Base-by-base conservation (phyloP, 2,329 filamentous ascomycete genomes). In the Exophiala viscosa region DNA sequence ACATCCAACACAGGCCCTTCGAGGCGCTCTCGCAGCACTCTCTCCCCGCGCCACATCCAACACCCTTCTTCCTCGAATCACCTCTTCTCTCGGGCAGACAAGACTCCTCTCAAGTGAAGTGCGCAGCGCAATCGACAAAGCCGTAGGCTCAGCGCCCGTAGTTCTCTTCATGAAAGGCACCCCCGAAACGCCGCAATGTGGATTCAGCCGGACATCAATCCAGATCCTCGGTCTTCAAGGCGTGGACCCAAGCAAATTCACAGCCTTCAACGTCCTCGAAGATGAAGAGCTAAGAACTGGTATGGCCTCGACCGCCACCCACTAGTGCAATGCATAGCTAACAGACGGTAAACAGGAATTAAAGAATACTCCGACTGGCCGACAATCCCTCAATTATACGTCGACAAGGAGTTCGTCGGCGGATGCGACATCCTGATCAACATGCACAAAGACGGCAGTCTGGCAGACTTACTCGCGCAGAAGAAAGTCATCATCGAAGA, bases 161-260 rank as follows among this genome's bases (percentile, higher is more conserved):
- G 93, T 99, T 1, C 80, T 99, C 52, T 99, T 99, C 79, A 99
- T 99, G 93, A 99, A 99, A 78, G 93, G 93, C 54, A 97, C 93
- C 1, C 93, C 93, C 53, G 91, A 96, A 75, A 89, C 84, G 56
- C 93, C 93, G 15, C 91, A 96, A 72, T 99, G 93, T 73, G 93
- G 93, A 41, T 99, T 96, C 79, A 97, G 92, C 54, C 84, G 91
- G 64, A 92, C 92, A 49, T 90, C 83, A 69, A 95, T 99, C 69
- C 91, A 97, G 78, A 91, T 99, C 65, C 79, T 99, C 59, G 90
- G 92, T 52, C 74, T 96, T 65, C 92, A 99, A 75, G 93, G 93
- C 60, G 90, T 99, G 57, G 88, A 97, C 74, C 93, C 93, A 13
- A 80, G 81, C 60, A 97, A 97, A 76, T 99, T 99, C 69, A 88